These are phyloP conservation scores for Colletotrichum sp. DNA, from an alignment of 2,329 filamentous ascomycete genomes.

Conservation along the genomic window DNA sequence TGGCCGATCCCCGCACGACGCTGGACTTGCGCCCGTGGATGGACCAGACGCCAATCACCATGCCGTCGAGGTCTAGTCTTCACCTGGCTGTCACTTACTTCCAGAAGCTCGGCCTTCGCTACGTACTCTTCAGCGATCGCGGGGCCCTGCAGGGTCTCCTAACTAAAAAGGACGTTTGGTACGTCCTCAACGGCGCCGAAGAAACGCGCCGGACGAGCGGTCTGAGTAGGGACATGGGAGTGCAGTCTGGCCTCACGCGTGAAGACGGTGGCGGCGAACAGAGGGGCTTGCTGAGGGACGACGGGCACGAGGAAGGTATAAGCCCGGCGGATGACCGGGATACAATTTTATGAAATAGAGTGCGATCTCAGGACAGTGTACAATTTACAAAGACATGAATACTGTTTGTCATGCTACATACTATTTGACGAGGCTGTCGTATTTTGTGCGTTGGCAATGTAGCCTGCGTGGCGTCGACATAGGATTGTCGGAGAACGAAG, in stretches of 20 bases:
- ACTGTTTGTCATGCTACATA: neutral
- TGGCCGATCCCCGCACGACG: conserved; percentile 77
- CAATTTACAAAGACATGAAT: neutral
- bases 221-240: conserved; percentile 26
- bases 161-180: conserved; percentile 98
- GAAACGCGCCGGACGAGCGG: conserved; percentile 55
- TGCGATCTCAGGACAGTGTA: neutral
- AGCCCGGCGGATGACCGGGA: conserved; percentile 24
- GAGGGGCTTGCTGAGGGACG: conserved; percentile 44
- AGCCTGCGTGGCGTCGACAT: neutral
- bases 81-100: conserved; percentile 93
- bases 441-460: neutral
- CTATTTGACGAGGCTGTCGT: neutral
- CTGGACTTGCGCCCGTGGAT: conserved; percentile 96
- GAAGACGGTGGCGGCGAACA: conserved; percentile 46
- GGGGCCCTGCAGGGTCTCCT: conserved; percentile 84
- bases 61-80: conserved; percentile 77
- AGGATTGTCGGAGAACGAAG: neutral
- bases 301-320: conserved; percentile 36
- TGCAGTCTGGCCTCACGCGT: conserved; percentile 40
- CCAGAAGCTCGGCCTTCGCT: conserved; percentile 89
- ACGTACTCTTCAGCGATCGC: conserved; percentile 85
- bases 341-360: conserved; percentile 20
- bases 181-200: conserved; percentile 81
- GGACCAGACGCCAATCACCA: conserved; percentile 96